Evolutionary conservation across 164 flowering plant genomes (phyloP).

Genomic region (Malania oleifera): DNA sequence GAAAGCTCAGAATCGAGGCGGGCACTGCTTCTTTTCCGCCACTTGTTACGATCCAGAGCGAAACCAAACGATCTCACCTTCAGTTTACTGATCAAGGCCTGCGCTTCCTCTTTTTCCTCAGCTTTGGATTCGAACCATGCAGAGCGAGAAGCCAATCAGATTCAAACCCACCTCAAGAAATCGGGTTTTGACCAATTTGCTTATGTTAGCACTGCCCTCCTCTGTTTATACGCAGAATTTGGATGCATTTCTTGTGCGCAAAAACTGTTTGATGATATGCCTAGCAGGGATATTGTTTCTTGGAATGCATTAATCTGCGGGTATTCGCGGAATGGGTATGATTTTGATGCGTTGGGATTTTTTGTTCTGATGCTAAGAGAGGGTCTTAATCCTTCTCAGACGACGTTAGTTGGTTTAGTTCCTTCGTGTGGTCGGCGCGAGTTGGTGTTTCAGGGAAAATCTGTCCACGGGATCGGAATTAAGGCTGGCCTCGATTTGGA

Average conservation of each 20-base stretch:
- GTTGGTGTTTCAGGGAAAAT: conserved; percentile 27
- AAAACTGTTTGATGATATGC: conserved; percentile 37
- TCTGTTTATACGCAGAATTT: conserved; percentile 18
- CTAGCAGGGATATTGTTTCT: conserved; percentile 32
- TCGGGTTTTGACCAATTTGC: conserved; percentile 24
- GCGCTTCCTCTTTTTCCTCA: conserved; percentile 6
- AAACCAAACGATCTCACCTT: conserved; percentile 35
- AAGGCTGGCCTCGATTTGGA: conserved; percentile 34
- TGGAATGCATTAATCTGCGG: conserved; percentile 52
- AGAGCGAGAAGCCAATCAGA: conserved; percentile 21
- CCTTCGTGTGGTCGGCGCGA: conserved; percentile 35
- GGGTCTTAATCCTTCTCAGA: conserved; percentile 26
- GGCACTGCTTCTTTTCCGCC: conserved; percentile 21
- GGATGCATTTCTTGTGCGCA: conserved; percentile 23
- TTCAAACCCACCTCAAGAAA: conserved; percentile 30
- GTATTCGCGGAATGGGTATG: conserved; percentile 33
- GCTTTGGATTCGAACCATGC: conserved; percentile 2
- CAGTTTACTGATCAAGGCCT: conserved; percentile 35
- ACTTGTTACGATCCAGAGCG: conserved; percentile 17
- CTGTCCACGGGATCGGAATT: conserved; percentile 31
- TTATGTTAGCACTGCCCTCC: conserved; percentile 29
- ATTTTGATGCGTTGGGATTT: conserved; percentile 23
- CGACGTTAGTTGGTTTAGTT: conserved; percentile 31
- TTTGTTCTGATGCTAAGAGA: conserved; percentile 31
- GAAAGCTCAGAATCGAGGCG: conserved; percentile 10